Conservation (phyloP, 2,329 filamentous ascomycete species). For the Bipolaris cookei region DNA sequence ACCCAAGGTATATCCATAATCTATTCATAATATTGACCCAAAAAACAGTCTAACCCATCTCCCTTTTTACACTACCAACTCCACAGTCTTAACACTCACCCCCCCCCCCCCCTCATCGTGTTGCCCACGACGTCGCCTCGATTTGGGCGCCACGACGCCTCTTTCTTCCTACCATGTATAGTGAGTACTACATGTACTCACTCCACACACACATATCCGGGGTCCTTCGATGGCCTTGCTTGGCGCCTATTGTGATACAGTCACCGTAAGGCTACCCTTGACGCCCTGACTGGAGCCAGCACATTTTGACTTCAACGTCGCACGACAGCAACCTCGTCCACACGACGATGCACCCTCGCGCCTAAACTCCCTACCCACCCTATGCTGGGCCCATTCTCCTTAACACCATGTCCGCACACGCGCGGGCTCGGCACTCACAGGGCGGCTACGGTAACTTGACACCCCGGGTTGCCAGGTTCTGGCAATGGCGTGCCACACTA, state of each 20-base stretch:
- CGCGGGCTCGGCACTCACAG: conserved; percentile 17
- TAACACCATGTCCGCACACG: conserved; percentile 13
- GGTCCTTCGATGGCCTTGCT: conserved; percentile 9
- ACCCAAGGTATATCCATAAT: no score
- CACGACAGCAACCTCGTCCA: conserved; percentile 28
- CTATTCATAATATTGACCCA: no score
- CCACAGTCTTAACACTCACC: no score
- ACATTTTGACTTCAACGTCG: conserved; percentile 27
- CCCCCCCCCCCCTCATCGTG: conserved; percentile 26
- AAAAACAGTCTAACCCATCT: no score
- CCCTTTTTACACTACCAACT: no score
- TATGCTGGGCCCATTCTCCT: conserved; percentile 10
- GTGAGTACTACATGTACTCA: background rate
- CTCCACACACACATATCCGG: background rate
- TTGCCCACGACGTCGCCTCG: conserved; percentile 17
- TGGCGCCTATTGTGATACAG: conserved; percentile 21
- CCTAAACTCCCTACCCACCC: conserved; percentile 12
- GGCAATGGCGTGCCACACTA: conserved; percentile 1
- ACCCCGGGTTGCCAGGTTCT: conserved; percentile 7
- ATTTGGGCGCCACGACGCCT: conserved; percentile 14
- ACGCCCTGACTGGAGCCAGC: conserved; percentile 42
- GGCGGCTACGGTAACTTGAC: conserved; percentile 17
- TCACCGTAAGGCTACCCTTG: conserved; percentile 24
- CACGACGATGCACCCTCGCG: conserved; percentile 11
- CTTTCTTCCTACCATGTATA: background rate